Percentiles rank a stretch among this genome's conserved stretches.
Conservation (phyloP, 2,329 filamentous ascomycete genomes). For the Escovopsis sp. region DNA sequence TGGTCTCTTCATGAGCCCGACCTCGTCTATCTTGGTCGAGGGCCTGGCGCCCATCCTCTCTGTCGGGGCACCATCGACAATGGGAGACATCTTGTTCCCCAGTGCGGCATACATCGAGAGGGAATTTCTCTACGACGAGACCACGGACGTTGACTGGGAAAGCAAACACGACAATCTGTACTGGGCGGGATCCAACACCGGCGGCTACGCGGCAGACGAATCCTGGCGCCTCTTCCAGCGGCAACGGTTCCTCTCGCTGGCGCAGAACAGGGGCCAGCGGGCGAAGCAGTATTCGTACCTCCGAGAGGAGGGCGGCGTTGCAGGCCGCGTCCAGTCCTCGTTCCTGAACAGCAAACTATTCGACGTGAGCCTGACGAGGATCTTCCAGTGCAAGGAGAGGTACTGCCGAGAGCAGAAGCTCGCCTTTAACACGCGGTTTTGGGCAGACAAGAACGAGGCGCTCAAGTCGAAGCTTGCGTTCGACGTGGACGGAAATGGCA, state of each 20-base stretch:
- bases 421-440: conserved; percentile 17
- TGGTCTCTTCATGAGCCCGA: conserved; percentile 29
- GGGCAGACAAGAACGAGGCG: conserved; percentile 20
- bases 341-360: conserved; percentile 25
- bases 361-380: conserved; percentile 29
- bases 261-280: conserved; percentile 16
- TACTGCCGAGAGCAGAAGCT: conserved; percentile 21
- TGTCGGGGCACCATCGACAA: conserved; percentile 27
- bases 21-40: conserved; percentile 25
- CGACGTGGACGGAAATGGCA: conserved; percentile 42
- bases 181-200: conserved; percentile 43
- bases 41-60: conserved; percentile 32
- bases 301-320: conserved; percentile 6
- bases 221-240: conserved; percentile 31
- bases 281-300: conserved; percentile 19
- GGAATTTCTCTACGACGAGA: conserved; percentile 25
- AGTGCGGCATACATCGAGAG: conserved; percentile 32
- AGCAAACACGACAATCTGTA: conserved; percentile 36
- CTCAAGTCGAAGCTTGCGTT: conserved; percentile 28
- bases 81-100: conserved; percentile 38
- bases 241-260: conserved; percentile 28
- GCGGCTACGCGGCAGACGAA: conserved; percentile 22
- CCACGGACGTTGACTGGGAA: conserved; percentile 30
- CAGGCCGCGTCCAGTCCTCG: conserved; percentile 10
- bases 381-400: conserved; percentile 28